A percentile compares a stretch with the other conserved stretches of the same genome.
Evolutionary conservation across 2,329 filamentous ascomycete species (phyloP).

Genomic region (Penicillium brasilianum): DNA sequence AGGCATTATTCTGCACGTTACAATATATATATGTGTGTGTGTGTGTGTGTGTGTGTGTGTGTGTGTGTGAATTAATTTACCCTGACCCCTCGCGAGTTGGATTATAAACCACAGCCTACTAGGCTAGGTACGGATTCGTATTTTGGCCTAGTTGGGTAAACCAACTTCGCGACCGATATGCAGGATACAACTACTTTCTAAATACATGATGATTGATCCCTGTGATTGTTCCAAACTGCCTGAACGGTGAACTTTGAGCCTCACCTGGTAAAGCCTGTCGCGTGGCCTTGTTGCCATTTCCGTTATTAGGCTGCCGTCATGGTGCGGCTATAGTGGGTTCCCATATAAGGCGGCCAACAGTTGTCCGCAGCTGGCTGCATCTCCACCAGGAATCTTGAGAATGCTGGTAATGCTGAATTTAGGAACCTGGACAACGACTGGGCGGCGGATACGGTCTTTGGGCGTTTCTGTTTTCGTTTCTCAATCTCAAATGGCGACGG

Average conservation of each 20-base stretch:
- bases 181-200: conserved; percentile 8
- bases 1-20: too few relatives aligned
- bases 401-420: background rate
- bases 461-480: background rate
- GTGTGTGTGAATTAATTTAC: conserved; percentile 7
- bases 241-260: too few relatives aligned
- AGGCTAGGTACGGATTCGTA: too few relatives aligned
- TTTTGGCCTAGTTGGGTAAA: too few relatives aligned
- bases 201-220: background rate
- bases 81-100: background rate
- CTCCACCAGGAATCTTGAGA: background rate
- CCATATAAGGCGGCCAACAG: too few relatives aligned
- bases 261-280: too few relatives aligned
- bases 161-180: conserved; percentile 6
- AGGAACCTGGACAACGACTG: too few relatives aligned
- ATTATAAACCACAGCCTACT: too few relatives aligned
- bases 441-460: too few relatives aligned
- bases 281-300: conserved; percentile 5
- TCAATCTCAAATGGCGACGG: background rate
- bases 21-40: too few relatives aligned
- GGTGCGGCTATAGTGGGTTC: background rate
- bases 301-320: conserved; percentile 8
- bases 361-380: background rate
- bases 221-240: too few relatives aligned
- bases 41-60: too few relatives aligned